Conservation (phyloP, 805 yeast genomes). For the Saccharomycopsis sp. region DNA sequence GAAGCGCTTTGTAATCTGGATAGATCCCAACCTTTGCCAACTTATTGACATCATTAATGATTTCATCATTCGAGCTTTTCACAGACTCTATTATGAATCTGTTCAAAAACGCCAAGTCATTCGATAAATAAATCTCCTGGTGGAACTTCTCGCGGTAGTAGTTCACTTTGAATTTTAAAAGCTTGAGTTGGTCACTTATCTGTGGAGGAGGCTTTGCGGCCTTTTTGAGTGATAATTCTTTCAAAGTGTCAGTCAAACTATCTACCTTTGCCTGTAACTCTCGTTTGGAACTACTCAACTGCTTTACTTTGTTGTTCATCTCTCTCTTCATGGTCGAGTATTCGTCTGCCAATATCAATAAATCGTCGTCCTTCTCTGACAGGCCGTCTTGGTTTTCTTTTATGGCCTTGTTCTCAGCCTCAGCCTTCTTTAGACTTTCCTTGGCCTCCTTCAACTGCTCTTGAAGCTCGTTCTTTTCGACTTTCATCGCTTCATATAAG, state of each 20-base stretch:
- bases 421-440: slow-evolving; percentile 24
- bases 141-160: slow-evolving; percentile 20
- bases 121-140: slow-evolving; percentile 13
- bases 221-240: slow-evolving; percentile 13
- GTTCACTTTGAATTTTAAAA: slow-evolving; percentile 4
- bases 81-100: slow-evolving; percentile 26
- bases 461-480: slow-evolving; percentile 11
- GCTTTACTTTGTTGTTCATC: slow-evolving; percentile 13
- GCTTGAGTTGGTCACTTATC: neutral
- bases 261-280: slow-evolving; percentile 25
- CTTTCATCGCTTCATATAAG: slow-evolving; percentile 20
- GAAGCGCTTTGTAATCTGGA: slow-evolving; percentile 23
- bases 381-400: slow-evolving; percentile 21
- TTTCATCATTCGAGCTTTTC: slow-evolving; percentile 26
- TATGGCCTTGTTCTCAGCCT: slow-evolving; percentile 20
- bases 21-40: slow-evolving; percentile 27
- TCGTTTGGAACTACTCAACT: slow-evolving; percentile 16
- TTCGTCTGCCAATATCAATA: slow-evolving; percentile 9
- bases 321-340: slow-evolving; percentile 10
- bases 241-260: slow-evolving; percentile 23
- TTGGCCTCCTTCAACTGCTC: slow-evolving; percentile 27
- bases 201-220: neutral
- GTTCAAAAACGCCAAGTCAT: slow-evolving; percentile 30
- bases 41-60: slow-evolving; percentile 25
- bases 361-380: neutral